Percentiles rank a stretch among this genome's conserved stretches.
Evolutionary conservation across 768 basidiomycete genomes (phyloP).

Genomic region (Hydnomerulius pinastri): DNA sequence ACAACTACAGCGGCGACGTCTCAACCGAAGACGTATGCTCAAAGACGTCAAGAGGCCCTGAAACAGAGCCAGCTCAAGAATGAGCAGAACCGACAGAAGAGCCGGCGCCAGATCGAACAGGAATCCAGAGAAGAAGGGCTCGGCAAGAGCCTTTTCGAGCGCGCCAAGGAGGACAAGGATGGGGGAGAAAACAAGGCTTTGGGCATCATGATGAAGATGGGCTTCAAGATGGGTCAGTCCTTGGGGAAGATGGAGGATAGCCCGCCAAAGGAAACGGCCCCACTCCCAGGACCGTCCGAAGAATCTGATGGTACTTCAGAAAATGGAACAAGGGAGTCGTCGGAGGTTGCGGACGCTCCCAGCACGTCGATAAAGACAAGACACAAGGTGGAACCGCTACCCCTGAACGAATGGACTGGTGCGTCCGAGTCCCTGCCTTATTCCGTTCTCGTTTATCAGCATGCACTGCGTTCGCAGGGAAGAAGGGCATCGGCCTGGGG

Average conservation of each 20-base stretch:
- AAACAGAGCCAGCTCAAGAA: constrained; percentile 61
- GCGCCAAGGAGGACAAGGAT: constrained; percentile 61
- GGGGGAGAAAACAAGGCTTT: constrained; percentile 68
- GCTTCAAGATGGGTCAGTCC: constrained; percentile 82
- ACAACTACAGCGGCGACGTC: constrained; percentile 34
- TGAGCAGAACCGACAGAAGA: constrained; percentile 66
- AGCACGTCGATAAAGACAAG: constrained; percentile 8
- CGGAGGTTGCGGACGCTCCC: constrained; percentile 4
- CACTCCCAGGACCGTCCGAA: constrained; percentile 2
- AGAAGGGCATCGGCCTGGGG: constrained; percentile 70
- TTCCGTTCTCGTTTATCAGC: background rate
- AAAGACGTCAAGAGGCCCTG: constrained; percentile 67
- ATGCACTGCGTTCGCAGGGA: constrained; percentile 50
- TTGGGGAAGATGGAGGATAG: constrained; percentile 50
- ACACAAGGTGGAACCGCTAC: constrained; percentile 69
- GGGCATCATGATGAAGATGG: constrained; percentile 93
- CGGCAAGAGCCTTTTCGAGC: constrained; percentile 77
- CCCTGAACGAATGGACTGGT: constrained; percentile 85
- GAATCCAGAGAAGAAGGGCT: constrained; percentile 80
- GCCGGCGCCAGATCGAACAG: constrained; percentile 62
- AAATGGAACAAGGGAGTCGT: background rate
- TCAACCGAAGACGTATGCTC: constrained; percentile 63
- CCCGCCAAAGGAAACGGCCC: constrained; percentile 5
- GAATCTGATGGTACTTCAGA: background rate
- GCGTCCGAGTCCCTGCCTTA: constrained; percentile 28